Base-by-base conservation (phyloP, 345 rosid genomes). In the Ceriops decandra region DNA sequence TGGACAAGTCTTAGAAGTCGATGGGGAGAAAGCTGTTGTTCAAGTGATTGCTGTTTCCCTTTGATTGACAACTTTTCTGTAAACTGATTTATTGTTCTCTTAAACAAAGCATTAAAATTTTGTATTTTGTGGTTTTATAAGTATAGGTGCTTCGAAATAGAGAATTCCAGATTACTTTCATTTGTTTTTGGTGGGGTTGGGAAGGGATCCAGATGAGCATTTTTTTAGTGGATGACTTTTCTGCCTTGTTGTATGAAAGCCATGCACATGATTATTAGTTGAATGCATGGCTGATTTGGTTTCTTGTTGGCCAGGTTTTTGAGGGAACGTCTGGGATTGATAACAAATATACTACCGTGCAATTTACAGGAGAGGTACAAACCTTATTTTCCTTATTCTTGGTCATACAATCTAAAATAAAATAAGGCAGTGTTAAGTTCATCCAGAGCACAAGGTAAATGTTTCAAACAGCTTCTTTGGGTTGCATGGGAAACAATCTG, bases 1-100 rank as follows among this genome's bases (percentile, higher is more conserved):
- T 78, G 99, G 99, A 77, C 96, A 93, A 77, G 98, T 93, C 54
- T 73, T 93, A 60, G 98, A 93, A 87, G 98, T 93, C 62, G 99
- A 95, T 68, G 97, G 99, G 35, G 99, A 95, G 85, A 95, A 86
- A 75, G 99, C 99, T 38, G 93, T 91, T 81, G 97, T 95, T 59
- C 99, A 95, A 93, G 99, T 92, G 63, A 77, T 62, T 65, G 11
- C 32, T 7, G 5, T 52, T 60, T 27, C 32, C 20, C 17, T 15
- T 42, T 0, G 17, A 2, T 42, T 16, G 4, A 42, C 49, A 42
- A 42, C 49, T 42, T 42, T 13, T 42, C 4, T 42, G 46, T 9
- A 2, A 42, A 13, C 49, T 13, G 49, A 42, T 42, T 42, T 4
- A 13, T 42, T 42, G 49, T 42, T 42, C 49, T 13, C 19, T 42